Percentiles rank a stretch among this genome's conserved stretches.
phyloP scores from a whole-genome alignment of 495 filamentous ascomycete genomes.

The Aspergillus coremiiformis region DNA sequence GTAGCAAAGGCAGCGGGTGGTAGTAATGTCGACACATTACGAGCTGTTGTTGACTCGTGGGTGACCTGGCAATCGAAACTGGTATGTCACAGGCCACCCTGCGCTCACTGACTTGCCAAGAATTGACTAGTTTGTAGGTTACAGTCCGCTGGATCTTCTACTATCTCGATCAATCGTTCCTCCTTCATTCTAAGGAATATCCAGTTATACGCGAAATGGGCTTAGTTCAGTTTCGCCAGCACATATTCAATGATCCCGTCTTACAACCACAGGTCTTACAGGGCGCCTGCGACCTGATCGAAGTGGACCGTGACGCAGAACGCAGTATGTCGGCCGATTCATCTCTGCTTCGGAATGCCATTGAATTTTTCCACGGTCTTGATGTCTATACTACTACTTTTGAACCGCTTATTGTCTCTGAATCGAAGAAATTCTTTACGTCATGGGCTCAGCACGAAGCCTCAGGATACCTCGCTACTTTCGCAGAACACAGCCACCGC shows the following conservation, averaged over 20 bases:
- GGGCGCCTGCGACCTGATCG: conserved; percentile 70
- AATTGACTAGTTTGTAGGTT: conserved; percentile 40
- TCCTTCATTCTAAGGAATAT: conserved; percentile 56
- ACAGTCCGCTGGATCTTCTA: conserved; percentile 81
- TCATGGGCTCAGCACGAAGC: conserved; percentile 59
- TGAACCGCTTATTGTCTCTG: conserved; percentile 62
- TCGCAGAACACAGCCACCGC: conserved; percentile 57
- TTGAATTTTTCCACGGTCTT: conserved; percentile 74
- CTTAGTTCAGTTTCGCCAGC: conserved; percentile 48
- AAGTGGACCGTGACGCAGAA: conserved; percentile 56
- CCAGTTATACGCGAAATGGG: conserved; percentile 53
- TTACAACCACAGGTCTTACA: conserved; percentile 51
- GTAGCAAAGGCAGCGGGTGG: conserved; percentile 39
- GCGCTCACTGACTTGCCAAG: background rate
- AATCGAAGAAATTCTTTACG: conserved; percentile 57
- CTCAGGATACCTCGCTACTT: conserved; percentile 53
- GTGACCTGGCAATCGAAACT: conserved; percentile 69
- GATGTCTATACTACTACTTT: conserved; percentile 71
- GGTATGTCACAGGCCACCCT: conserved; percentile 35
- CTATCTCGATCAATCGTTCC: conserved; percentile 83
- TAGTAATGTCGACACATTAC: conserved; percentile 56
- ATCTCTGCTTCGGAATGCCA: conserved; percentile 56
- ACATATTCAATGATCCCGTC: conserved; percentile 47
- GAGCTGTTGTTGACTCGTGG: conserved; percentile 64
- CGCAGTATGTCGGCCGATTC: conserved; percentile 34